These are phyloP conservation scores for Claviceps capensis DNA, from an alignment of 2,329 filamentous ascomycete genomes.

Conservation along the genomic window DNA sequence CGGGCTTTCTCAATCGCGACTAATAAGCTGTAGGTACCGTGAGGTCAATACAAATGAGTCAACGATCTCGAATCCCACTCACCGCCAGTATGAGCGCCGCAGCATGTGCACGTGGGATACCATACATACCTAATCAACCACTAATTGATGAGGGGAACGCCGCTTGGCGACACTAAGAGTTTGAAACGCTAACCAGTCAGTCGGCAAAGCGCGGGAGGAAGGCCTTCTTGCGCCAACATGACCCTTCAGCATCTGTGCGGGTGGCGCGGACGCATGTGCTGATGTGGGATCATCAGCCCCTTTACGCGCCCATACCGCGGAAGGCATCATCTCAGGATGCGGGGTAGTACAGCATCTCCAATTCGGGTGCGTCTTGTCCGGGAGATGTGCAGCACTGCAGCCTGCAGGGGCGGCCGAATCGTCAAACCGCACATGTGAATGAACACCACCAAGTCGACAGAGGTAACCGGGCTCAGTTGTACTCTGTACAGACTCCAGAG, in stretches of 20 bases:
- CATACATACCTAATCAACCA: no score
- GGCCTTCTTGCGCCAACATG: background rate
- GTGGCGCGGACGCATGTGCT: background rate
- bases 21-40: no score
- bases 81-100: background rate
- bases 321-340: conserved; percentile 2
- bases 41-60: background rate
- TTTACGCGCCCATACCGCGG: conserved; percentile 7
- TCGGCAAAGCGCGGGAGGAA: background rate
- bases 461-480: no score
- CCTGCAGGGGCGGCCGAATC: no score
- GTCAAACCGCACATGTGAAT: no score
- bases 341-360: conserved; percentile 4
- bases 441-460: no score
- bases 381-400: no score
- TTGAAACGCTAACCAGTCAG: background rate
- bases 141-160: no score
- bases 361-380: no score
- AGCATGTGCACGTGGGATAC: no score
- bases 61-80: background rate
- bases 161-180: background rate
- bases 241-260: background rate
- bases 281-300: conserved; percentile 1
- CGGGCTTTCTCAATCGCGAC: background rate
- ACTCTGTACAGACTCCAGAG: no score